phyloP scores from a whole-genome alignment of 352 stramenopile species.

The Phytophthora multivora region DNA sequence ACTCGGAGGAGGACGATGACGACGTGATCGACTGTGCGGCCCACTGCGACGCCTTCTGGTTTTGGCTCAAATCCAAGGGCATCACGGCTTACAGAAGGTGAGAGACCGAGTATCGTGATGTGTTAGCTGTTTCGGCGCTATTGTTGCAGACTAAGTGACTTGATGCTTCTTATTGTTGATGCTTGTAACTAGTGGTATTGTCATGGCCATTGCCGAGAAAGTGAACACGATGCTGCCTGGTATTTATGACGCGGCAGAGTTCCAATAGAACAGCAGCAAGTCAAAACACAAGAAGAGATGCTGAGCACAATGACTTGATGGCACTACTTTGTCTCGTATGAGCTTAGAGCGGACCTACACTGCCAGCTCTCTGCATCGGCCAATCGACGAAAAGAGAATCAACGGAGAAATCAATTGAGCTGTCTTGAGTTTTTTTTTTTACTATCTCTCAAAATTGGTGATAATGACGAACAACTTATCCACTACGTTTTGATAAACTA shows the following conservation, averaged over 20 bases:
- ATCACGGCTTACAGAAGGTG: conserved; percentile 94
- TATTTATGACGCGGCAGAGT: conserved; percentile 96
- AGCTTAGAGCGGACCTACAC: too few species aligned
- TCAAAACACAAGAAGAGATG: background rate
- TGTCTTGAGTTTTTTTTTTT: too few species aligned
- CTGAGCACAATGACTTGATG: background rate
- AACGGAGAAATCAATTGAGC: too few species aligned
- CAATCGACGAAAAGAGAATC: too few species aligned
- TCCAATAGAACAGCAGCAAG: conserved; percentile 75
- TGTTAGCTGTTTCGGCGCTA: background rate
- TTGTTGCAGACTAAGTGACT: background rate
- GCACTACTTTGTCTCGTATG: too few species aligned
- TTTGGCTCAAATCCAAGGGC: conserved; percentile 95
- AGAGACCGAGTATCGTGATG: background rate
- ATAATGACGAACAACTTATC: too few species aligned
- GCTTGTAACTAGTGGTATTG: conserved; percentile 91
- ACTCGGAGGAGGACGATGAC: conserved; percentile 89
- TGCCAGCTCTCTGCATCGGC: too few species aligned
- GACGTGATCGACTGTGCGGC: conserved; percentile 91
- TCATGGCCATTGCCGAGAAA: conserved; percentile 97
- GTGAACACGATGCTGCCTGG: conserved; percentile 96
- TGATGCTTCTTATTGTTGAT: conserved; percentile 4
- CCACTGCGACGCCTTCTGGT: conserved; percentile 97
- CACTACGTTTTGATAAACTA: too few species aligned
- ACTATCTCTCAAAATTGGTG: too few species aligned